phyloP scores from a whole-genome alignment of 1,139 yeast genomes.

The Saccharomyces uvarum region DNA sequence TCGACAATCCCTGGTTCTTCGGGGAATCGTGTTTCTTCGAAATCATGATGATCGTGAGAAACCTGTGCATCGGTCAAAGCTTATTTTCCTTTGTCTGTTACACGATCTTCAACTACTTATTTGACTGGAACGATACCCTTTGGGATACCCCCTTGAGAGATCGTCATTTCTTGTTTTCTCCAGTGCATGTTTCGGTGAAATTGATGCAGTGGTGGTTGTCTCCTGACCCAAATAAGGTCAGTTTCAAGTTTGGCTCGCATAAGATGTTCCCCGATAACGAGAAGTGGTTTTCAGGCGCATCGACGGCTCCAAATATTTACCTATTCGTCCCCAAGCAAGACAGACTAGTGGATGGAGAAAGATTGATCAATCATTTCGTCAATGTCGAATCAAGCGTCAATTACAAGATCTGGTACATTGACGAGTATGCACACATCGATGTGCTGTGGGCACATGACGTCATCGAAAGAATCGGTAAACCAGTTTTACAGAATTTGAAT shows the following conservation, averaged over 20 bases:
- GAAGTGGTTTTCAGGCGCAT: slow-evolving; percentile 27
- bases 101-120: slow-evolving; percentile 71
- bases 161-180: slow-evolving; percentile 78
- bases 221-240: slow-evolving; percentile 16
- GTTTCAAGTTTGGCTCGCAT: slow-evolving; percentile 26
- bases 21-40: slow-evolving; percentile 59
- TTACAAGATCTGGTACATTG: slow-evolving; percentile 40
- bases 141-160: slow-evolving; percentile 68
- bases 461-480: slow-evolving; percentile 42
- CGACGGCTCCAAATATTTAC: slow-evolving; percentile 32
- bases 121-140: slow-evolving; percentile 73
- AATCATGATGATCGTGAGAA: slow-evolving; percentile 46
- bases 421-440: slow-evolving; percentile 77
- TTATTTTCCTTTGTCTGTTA: slow-evolving; percentile 61
- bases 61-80: slow-evolving; percentile 38
- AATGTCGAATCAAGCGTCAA: slow-evolving; percentile 41
- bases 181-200: slow-evolving; percentile 69
- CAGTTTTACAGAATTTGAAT: slow-evolving; percentile 27
- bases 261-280: slow-evolving; percentile 27
- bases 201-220: slow-evolving; percentile 88
- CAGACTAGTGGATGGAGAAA: slow-evolving; percentile 50
- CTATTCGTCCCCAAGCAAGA: slow-evolving; percentile 51
- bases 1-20: slow-evolving; percentile 42
- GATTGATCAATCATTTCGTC: slow-evolving; percentile 41
- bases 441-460: slow-evolving; percentile 84